A percentile compares a stretch with the other conserved stretches of the same genome.
Evolutionary conservation across 805 yeast species (phyloP).

Genomic region (Schizosaccharomyces cryophilus): DNA sequence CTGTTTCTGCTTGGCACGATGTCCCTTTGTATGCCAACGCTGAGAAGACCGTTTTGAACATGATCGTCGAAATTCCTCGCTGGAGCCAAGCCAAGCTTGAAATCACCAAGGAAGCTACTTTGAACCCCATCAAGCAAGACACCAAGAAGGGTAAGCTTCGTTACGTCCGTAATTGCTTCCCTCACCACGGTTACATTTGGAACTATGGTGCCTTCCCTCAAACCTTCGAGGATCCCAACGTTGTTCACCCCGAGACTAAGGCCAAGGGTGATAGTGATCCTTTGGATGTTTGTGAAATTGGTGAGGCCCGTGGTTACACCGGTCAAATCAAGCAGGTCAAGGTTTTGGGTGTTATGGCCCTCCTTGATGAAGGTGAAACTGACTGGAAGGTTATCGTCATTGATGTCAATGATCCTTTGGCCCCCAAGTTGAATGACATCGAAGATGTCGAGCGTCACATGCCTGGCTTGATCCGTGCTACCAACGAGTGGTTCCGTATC

Average conservation of each 20-base stretch:
- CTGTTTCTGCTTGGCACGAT: conserved; percentile 87
- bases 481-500: conserved; percentile 94
- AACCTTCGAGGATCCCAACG: conserved; percentile 92
- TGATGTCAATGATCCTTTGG: conserved; percentile 70
- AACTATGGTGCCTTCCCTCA: conserved; percentile 98
- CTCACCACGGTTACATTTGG: conserved; percentile 95
- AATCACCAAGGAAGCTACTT: conserved; percentile 42
- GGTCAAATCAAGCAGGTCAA: conserved; percentile 73
- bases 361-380: conserved; percentile 89
- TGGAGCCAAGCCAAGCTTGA: conserved; percentile 97
- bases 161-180: conserved; percentile 85
- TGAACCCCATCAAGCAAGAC: conserved; percentile 92
- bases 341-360: conserved; percentile 80
- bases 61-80: conserved; percentile 93
- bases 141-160: conserved; percentile 83
- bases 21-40: conserved; percentile 82
- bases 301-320: conserved; percentile 29
- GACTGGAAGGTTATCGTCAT: conserved; percentile 93
- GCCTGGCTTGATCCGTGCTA: conserved; percentile 82
- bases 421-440: conserved; percentile 63
- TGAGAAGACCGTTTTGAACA: conserved; percentile 64
- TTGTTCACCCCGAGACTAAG: conserved; percentile 21
- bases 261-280: conserved; percentile 84
- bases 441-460: conserved; percentile 73
- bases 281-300: conserved; percentile 79